Conservation (phyloP, 306 rosid genomes). For the Herpetospermum pedunculosum region DNA sequence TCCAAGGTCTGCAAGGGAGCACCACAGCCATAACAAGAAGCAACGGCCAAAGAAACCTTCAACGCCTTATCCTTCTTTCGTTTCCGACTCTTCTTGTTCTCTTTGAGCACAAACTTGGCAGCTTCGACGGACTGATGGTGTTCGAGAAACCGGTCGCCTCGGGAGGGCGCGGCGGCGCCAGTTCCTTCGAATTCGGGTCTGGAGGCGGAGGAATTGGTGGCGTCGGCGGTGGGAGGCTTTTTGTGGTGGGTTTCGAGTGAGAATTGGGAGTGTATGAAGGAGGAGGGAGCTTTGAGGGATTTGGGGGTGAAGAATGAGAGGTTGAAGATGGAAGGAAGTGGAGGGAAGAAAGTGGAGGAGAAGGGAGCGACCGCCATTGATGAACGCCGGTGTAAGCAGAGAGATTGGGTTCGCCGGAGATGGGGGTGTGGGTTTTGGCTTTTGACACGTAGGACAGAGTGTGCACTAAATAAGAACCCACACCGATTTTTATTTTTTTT, state of each 20-base stretch:
- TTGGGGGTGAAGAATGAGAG: slow-evolving; percentile 16
- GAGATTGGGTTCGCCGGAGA: not conserved
- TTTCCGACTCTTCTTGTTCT: slow-evolving; percentile 24
- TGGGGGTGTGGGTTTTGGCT: not conserved
- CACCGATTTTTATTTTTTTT: not conserved
- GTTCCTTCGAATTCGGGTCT: slow-evolving; percentile 33
- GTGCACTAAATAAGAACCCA: not conserved
- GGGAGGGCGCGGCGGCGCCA: slow-evolving; percentile 75
- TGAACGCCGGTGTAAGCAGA: slow-evolving; percentile 4
- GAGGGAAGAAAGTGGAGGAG: slow-evolving; percentile 31
- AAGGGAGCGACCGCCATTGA: slow-evolving; percentile 60
- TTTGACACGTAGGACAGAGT: not conserved
- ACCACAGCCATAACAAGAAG: slow-evolving; percentile 77
- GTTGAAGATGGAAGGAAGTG: slow-evolving; percentile 26
- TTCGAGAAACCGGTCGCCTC: slow-evolving; percentile 65
- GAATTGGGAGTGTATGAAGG: slow-evolving; percentile 24
- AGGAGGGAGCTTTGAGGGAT: slow-evolving; percentile 7
- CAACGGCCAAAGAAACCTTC: slow-evolving; percentile 31
- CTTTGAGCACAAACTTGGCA: slow-evolving; percentile 42
- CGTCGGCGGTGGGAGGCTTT: slow-evolving; percentile 14
- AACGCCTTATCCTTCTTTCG: slow-evolving; percentile 35
- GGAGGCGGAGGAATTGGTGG: slow-evolving; percentile 7
- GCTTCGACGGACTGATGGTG: slow-evolving; percentile 47
- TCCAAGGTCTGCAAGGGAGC: slow-evolving; percentile 78
- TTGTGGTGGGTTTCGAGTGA: slow-evolving; percentile 17